Percentiles rank a stretch among this genome's conserved stretches.
phyloP scores from a whole-genome alignment of 106 monocot genomes.

The Dioscorea zingiberensis region DNA sequence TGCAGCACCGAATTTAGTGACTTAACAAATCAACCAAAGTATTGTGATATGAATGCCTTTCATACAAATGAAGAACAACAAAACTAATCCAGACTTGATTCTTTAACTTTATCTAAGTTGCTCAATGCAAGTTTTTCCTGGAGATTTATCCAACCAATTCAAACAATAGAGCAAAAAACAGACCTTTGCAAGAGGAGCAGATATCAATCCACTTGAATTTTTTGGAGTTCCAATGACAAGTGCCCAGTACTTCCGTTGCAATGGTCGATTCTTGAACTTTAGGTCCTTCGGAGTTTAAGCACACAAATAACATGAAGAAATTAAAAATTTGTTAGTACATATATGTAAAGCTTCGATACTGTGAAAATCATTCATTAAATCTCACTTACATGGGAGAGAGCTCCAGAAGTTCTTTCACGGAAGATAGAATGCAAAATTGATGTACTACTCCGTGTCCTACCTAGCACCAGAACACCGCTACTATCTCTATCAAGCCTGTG shows the following conservation, averaged over 20 bases:
- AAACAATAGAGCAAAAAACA: not conserved
- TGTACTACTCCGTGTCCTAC: conserved; percentile 69
- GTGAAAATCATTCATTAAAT: not conserved
- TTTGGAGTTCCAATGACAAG: conserved; percentile 76
- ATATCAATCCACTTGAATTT: conserved; percentile 53
- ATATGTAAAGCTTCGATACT: not conserved
- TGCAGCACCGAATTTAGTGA: too few species aligned
- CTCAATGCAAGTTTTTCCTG: too few species aligned
- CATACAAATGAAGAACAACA: too few species aligned
- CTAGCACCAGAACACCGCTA: conserved; percentile 82
- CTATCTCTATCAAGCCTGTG: conserved; percentile 95
- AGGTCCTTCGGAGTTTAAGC: conserved; percentile 21
- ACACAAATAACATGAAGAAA: not conserved
- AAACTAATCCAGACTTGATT: too few species aligned
- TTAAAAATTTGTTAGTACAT: not conserved
- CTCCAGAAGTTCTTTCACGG: conserved; percentile 83
- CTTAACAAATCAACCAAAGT: too few species aligned
- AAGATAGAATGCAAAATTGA: conserved; percentile 89
- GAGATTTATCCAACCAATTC: too few species aligned
- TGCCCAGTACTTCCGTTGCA: conserved; percentile 91
- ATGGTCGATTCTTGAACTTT: conserved; percentile 21
- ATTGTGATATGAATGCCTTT: too few species aligned
- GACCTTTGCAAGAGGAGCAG: conserved; percentile 81
- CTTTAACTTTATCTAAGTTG: too few species aligned
- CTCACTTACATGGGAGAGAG: conserved; percentile 45